A percentile compares a stretch with the other conserved stretches of the same genome.
Conservation (phyloP, 148 eudicot genomes). For the Fagopyrum tataricum region DNA sequence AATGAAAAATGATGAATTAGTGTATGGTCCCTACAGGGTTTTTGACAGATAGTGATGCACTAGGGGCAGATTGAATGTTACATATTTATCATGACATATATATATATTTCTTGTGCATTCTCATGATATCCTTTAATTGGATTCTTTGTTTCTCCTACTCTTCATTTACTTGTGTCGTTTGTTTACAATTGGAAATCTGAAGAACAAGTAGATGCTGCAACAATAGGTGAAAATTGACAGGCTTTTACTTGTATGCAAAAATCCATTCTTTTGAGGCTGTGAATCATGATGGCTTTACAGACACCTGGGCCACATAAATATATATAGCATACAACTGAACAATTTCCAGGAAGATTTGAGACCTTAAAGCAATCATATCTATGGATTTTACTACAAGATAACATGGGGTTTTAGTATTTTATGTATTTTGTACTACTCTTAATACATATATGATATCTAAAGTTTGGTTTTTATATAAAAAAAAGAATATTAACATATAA, state of each 20-base stretch:
- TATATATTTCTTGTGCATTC: background rate
- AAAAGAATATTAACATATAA: no score
- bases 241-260: background rate
- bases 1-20: background rate
- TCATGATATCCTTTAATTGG: background rate
- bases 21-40: constrained; percentile 8
- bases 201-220: background rate
- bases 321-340: background rate
- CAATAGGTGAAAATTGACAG: background rate
- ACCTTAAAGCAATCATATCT: background rate
- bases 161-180: background rate
- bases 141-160: background rate
- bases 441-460: no score
- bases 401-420: no score
- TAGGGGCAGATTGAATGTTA: constrained; percentile 14
- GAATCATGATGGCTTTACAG: background rate
- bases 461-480: no score
- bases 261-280: background rate
- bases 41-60: constrained; percentile 5
- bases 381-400: background rate
- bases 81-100: background rate
- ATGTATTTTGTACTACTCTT: no score
- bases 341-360: background rate
- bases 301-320: background rate
- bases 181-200: background rate